Evolutionary conservation across 306 rosid genomes (phyloP).

Genomic region (Vigna unguiculata): DNA sequence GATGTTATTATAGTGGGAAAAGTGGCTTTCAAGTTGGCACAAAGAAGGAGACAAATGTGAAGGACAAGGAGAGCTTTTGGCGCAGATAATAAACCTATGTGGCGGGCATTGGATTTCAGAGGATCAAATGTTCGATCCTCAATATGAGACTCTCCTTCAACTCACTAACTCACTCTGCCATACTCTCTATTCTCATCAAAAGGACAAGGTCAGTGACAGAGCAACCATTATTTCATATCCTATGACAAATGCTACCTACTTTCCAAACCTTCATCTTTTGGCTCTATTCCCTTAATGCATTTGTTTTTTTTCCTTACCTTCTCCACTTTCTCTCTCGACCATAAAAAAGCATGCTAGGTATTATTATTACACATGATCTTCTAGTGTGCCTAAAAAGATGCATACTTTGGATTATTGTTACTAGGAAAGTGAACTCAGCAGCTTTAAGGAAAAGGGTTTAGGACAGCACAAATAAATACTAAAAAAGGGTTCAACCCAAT

Average conservation of each 20-base stretch:
- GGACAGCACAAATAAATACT: neutral
- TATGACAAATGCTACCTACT: slow-evolving; percentile 14
- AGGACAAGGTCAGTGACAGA: slow-evolving; percentile 63
- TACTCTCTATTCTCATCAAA: slow-evolving; percentile 57
- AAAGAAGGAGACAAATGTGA: slow-evolving; percentile 61
- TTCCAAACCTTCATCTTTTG: slow-evolving; percentile 30
- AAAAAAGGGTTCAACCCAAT: neutral
- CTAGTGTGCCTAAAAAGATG: slow-evolving; percentile 30
- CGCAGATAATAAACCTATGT: slow-evolving; percentile 67
- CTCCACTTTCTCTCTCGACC: neutral
- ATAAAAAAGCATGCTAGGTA: neutral
- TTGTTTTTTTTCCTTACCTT: slow-evolving; percentile 24
- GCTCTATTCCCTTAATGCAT: slow-evolving; percentile 1
- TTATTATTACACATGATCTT: neutral
- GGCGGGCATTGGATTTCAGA: slow-evolving; percentile 55
- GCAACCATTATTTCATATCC: slow-evolving; percentile 29
- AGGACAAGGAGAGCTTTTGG: slow-evolving; percentile 77
- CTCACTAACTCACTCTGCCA: slow-evolving; percentile 68
- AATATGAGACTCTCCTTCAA: slow-evolving; percentile 51
- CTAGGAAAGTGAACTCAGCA: slow-evolving; percentile 38
- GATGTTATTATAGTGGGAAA: slow-evolving; percentile 64
- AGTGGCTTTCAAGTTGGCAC: slow-evolving; percentile 81
- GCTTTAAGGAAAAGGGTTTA: slow-evolving; percentile 35
- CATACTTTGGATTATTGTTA: slow-evolving; percentile 26
- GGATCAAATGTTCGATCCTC: slow-evolving; percentile 56